Base-by-base conservation (phyloP, 192 early-diverging fungal genomes). In the Umbelopsis vinacea region DNA sequence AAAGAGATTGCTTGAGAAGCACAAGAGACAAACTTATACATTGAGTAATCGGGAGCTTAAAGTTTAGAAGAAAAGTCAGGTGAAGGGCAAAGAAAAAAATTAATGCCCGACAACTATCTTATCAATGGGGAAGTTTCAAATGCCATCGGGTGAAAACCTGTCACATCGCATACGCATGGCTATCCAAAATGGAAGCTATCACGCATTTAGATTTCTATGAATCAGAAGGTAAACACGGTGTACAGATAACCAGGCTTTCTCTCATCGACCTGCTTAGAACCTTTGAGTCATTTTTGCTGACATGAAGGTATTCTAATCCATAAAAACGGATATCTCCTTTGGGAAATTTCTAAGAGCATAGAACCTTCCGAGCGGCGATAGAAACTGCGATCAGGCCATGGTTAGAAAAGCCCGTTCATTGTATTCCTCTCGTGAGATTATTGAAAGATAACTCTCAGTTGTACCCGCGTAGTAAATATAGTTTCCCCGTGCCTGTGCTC, bases 331-430 rank as follows among this genome's bases (percentile, higher is more conserved):
- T 63, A 17, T 35, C 57, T 63, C 57, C 57, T 37, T 63, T 63
- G 57, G 57, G 57, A 63, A 63, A 63, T 63, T 63, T 63, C 5
- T 37, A 17, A 50, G n/a, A 12, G 33, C 35, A 17, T 37, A 26
- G 57, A 63, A 63, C 57, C 6, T 63, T 63, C 57, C 57, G 57
- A 63, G 57, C 57, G 57, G 57, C 33, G 33, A 63, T 37, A 37
- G 57, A 63, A 63, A 37, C 23, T 26, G 15, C 57, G n/a, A 63
- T 63, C 57, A 63, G 57, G 57, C 33, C 57, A 63, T 63, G 17
- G 33, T 12, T 43, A 11, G 40, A 43, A 43, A 11, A 12, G 8
- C 40, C 40, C 40, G 33, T 26, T 63, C 5, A 17, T 29, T n/a
- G 24, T 63, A 63, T 29, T 14, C n/a, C 33, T 17, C 19, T 63